A percentile compares a stretch with the other conserved stretches of the same genome.
Conservation (phyloP, 306 rosid species). For the Vicia sativa region DNA sequence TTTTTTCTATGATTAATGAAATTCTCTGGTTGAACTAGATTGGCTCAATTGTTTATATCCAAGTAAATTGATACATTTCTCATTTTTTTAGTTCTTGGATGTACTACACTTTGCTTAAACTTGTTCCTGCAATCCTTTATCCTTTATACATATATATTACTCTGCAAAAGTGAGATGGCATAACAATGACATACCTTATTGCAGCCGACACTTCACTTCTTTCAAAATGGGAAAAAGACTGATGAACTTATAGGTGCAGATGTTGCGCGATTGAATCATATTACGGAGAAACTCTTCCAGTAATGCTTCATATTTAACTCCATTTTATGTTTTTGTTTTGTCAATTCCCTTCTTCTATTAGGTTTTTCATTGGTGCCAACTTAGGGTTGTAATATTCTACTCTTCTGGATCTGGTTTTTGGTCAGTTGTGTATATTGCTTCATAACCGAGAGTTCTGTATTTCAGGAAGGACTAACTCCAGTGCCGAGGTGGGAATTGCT, state of each 20-base stretch:
- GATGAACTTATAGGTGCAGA: slow-evolving; percentile 79
- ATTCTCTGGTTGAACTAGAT: slow-evolving; percentile 4
- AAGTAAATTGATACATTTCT: slow-evolving; percentile 25
- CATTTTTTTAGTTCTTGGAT: slow-evolving; percentile 14
- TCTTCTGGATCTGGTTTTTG: slow-evolving; percentile 15
- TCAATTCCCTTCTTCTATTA: slow-evolving; percentile 10
- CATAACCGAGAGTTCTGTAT: slow-evolving; percentile 27
- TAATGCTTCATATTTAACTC: slow-evolving; percentile 41
- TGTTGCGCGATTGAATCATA: slow-evolving; percentile 48
- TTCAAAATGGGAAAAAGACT: slow-evolving; percentile 66
- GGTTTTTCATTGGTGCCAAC: slow-evolving; percentile 29
- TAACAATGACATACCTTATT: slow-evolving; percentile 35
- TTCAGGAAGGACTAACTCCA: slow-evolving; percentile 44
- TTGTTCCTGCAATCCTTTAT: neutral
- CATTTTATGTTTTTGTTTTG: slow-evolving; percentile 24
- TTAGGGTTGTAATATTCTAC: slow-evolving; percentile 13
- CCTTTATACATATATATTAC: neutral
- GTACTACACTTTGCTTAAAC: slow-evolving; percentile 3
- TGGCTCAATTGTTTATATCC: slow-evolving; percentile 14
- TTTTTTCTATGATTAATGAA: slow-evolving; percentile 8
- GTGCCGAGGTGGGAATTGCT: slow-evolving; percentile 11
- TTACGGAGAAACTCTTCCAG: slow-evolving; percentile 71
- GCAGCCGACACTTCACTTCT: slow-evolving; percentile 91
- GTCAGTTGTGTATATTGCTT: slow-evolving; percentile 21
- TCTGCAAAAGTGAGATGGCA: neutral